A percentile compares a stretch with the other conserved stretches of the same genome.
phyloP scores from a whole-genome alignment of 2,329 filamentous ascomycete genomes.

The Sclerotiophoma versabilis region DNA sequence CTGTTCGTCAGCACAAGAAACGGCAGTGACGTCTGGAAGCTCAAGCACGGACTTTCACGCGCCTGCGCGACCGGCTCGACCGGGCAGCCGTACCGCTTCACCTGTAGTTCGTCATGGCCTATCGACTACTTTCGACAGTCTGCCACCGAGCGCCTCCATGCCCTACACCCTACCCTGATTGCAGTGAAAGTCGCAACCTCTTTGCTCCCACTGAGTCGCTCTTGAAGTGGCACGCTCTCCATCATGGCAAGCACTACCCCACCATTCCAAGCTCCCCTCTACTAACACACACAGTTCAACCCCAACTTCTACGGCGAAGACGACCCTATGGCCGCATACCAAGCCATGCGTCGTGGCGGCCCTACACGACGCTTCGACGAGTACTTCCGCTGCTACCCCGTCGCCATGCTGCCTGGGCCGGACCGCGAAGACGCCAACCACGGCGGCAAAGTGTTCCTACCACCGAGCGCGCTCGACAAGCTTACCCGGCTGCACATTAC shows the following conservation, averaged over 20 bases:
- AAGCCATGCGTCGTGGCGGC: constrained; percentile 59
- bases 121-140: constrained; percentile 12
- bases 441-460: constrained; percentile 96
- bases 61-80: constrained; percentile 25
- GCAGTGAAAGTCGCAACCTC: neutral
- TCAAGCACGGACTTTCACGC: constrained; percentile 10
- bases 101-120: constrained; percentile 26
- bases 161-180: neutral
- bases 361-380: constrained; percentile 86
- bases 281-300: constrained; percentile 47
- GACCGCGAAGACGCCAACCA: constrained; percentile 92
- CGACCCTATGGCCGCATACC: constrained; percentile 62
- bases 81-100: constrained; percentile 30
- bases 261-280: constrained; percentile 20
- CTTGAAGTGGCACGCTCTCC: constrained; percentile 1
- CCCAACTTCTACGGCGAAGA: constrained; percentile 60
- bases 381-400: constrained; percentile 96
- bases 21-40: constrained; percentile 18
- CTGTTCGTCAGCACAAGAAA: neutral
- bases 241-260: constrained; percentile 45
- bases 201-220: neutral
- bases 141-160: neutral
- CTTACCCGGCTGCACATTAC: constrained; percentile 95
- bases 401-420: constrained; percentile 90
- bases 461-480: constrained; percentile 95